A percentile compares a stretch with the other conserved stretches of the same genome.
These are phyloP conservation scores for Digitaria exilis DNA, from an alignment of 202 grass and related monocot species.

Conservation along the genomic window DNA sequence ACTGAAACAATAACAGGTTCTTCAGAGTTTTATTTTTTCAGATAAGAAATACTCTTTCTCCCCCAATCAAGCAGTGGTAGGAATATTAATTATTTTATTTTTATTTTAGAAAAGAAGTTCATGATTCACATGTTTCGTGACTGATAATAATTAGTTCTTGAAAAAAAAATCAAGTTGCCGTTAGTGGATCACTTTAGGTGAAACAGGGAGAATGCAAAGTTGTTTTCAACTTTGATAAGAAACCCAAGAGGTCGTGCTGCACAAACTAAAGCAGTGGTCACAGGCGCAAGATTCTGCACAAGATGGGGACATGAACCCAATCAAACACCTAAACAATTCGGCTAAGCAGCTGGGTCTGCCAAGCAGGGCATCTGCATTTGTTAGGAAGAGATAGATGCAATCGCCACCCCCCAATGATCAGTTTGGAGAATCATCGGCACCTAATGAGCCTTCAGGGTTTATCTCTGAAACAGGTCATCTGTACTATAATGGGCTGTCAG, in stretches of 20 bases:
- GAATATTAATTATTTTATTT: too few relatives aligned
- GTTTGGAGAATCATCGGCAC: background rate
- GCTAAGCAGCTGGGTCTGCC: constrained; percentile 1
- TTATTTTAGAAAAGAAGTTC: background rate
- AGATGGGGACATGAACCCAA: constrained; percentile 31
- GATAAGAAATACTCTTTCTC: background rate
- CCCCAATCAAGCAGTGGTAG: background rate
- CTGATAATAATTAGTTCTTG: background rate
- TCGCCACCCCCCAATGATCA: too few relatives aligned
- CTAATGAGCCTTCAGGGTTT: background rate
- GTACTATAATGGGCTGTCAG: background rate
- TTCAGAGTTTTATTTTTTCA: background rate
- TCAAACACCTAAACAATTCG: constrained; percentile 11
- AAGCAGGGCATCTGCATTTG: background rate
- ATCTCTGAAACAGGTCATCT: background rate
- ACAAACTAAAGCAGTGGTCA: constrained; percentile 47
- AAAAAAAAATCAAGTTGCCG: background rate
- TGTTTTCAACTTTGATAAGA: constrained; percentile 11
- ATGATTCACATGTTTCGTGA: background rate
- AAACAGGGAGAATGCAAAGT: background rate
- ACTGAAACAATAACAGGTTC: background rate
- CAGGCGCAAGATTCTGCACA: constrained; percentile 39
- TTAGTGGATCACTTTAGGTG: constrained; percentile 6
- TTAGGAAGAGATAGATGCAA: too few relatives aligned
- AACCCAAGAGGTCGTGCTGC: background rate